Percentiles rank a stretch among this genome's conserved stretches.
These are phyloP conservation scores for Beta lomatogona DNA, from an alignment of 179 eudicot species.

Conservation along the genomic window DNA sequence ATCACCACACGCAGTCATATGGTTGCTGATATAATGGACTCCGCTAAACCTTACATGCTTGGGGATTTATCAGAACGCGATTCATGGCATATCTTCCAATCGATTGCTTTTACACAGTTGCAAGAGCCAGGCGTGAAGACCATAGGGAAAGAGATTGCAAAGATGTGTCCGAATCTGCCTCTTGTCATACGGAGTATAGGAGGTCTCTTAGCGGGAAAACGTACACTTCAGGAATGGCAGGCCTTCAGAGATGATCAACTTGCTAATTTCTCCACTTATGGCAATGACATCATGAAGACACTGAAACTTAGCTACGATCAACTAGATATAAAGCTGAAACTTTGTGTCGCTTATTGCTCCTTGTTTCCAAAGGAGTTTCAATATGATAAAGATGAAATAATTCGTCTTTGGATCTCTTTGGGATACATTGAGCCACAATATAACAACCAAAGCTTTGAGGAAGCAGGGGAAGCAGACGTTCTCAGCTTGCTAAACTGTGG, in stretches of 20 bases:
- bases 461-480: neutral
- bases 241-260: slow-evolving; percentile 9
- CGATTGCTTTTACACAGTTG: neutral
- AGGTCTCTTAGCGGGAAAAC: slow-evolving; percentile 4
- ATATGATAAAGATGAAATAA: neutral
- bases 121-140: slow-evolving; percentile 9
- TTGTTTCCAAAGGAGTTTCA: neutral
- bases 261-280: slow-evolving; percentile 3
- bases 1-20: too few species aligned
- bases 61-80: slow-evolving; percentile 7
- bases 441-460: neutral
- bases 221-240: slow-evolving; percentile 3
- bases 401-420: slow-evolving; percentile 11
- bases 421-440: neutral
- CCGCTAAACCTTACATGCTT: neutral
- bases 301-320: slow-evolving; percentile 17
- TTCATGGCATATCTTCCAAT: slow-evolving; percentile 14
- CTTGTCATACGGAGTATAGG: slow-evolving; percentile 19
- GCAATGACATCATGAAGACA: neutral
- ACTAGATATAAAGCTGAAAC: neutral
- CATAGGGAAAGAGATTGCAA: slow-evolving; percentile 9
- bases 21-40: too few species aligned
- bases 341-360: slow-evolving; percentile 15
- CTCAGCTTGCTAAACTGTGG: neutral
- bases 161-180: slow-evolving; percentile 11